These are phyloP conservation scores for Trichoderma virens DNA, from an alignment of 495 filamentous ascomycete genomes.

Conservation along the genomic window DNA sequence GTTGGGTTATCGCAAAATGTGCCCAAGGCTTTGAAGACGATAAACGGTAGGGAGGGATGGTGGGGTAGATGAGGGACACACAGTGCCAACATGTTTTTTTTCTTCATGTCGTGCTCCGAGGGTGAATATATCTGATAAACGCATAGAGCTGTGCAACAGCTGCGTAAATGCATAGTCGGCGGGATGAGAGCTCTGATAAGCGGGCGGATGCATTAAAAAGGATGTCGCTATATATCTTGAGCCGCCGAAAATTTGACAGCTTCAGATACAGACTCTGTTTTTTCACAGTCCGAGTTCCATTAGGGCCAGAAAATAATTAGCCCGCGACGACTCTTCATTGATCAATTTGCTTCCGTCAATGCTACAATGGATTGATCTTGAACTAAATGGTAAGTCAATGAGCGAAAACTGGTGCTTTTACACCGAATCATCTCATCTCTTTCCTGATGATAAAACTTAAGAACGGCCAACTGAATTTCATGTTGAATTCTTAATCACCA, in stretches of 20 bases:
- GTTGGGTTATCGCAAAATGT: constrained; percentile 6
- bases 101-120: not conserved
- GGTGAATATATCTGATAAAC: not conserved
- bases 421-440: not conserved
- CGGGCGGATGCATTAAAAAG: not conserved
- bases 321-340: not conserved
- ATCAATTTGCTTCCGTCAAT: not conserved
- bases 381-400: not conserved
- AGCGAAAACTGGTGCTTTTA: not conserved
- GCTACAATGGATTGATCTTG: not conserved
- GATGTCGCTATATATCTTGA: not conserved
- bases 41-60: not conserved
- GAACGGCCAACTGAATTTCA: constrained; percentile 53
- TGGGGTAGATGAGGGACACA: constrained; percentile 3
- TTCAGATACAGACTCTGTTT: not conserved
- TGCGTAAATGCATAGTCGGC: not conserved
- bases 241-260: not conserved
- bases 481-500: constrained; percentile 34
- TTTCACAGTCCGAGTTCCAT: not conserved
- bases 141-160: not conserved
- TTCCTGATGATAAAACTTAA: constrained; percentile 46
- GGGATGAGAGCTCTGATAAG: not conserved
- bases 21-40: constrained; percentile 7
- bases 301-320: not conserved
- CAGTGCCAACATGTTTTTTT: not conserved